Evolutionary conservation across 257 asterid species (phyloP).

Genomic region (Scutellaria baicalensis): DNA sequence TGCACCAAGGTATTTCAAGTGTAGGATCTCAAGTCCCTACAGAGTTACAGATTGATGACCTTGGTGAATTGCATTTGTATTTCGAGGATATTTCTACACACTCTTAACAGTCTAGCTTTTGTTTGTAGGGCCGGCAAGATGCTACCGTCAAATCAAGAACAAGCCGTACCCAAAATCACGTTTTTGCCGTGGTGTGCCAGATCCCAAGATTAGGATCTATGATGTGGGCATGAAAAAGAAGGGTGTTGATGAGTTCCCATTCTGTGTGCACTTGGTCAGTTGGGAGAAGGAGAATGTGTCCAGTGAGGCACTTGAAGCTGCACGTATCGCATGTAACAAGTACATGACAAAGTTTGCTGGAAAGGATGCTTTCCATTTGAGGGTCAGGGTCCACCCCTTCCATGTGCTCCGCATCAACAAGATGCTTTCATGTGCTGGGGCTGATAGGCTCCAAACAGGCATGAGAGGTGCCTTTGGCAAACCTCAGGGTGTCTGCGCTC

Average conservation of each 20-base stretch:
- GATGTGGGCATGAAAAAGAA: constrained; percentile 89
- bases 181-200: constrained; percentile 92
- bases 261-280: constrained; percentile 89
- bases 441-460: constrained; percentile 97
- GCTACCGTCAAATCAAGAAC: constrained; percentile 86
- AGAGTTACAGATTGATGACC: no score
- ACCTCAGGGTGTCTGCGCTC: constrained; percentile 87
- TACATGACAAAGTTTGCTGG: constrained; percentile 93
- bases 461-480: constrained; percentile 93
- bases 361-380: constrained; percentile 82
- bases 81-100: no score
- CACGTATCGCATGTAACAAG: constrained; percentile 89
- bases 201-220: constrained; percentile 80
- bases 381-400: constrained; percentile 89
- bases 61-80: no score
- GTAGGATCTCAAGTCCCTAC: no score
- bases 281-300: constrained; percentile 95
- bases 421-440: constrained; percentile 93
- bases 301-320: constrained; percentile 91
- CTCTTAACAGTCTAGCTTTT: neutral
- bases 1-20: no score
- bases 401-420: constrained; percentile 82
- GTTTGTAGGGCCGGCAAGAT: constrained; percentile 73
- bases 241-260: constrained; percentile 88
- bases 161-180: constrained; percentile 86